Evolutionary conservation across 306 rosid genomes (phyloP).

Genomic region (Cucurbita moschata): DNA sequence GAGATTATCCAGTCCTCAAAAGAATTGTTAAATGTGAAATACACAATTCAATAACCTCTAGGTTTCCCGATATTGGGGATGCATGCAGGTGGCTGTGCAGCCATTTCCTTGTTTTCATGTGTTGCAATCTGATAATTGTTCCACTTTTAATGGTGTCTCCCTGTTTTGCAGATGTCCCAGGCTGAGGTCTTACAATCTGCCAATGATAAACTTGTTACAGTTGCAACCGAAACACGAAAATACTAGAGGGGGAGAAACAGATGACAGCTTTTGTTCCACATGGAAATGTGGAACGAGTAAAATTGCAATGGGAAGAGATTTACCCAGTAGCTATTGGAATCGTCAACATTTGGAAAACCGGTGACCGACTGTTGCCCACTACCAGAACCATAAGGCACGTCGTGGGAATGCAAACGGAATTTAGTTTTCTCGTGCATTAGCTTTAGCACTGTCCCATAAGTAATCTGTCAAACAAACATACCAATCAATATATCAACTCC

Average conservation of each 20-base stretch:
- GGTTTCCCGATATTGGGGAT: conserved; percentile 86
- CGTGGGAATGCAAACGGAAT: conserved; percentile 88
- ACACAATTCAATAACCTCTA: conserved; percentile 30
- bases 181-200: conserved; percentile 71
- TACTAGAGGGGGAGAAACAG: neutral
- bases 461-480: conserved; percentile 29
- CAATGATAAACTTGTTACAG: neutral
- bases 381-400: conserved; percentile 97
- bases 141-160: conserved; percentile 72
- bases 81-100: conserved; percentile 94
- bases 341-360: conserved; percentile 75
- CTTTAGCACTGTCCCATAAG: conserved; percentile 77
- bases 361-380: conserved; percentile 99
- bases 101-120: conserved; percentile 97
- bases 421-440: conserved; percentile 90
- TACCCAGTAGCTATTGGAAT: conserved; percentile 97
- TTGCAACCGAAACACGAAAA: neutral
- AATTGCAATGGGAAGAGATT: neutral
- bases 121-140: conserved; percentile 76
- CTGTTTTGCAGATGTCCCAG: conserved; percentile 65
- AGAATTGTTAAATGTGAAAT: neutral
- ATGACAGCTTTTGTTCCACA: neutral
- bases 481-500: neutral
- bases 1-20: neutral
- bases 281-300: neutral